A percentile compares a stretch with the other conserved stretches of the same genome.
Conservation (phyloP, 345 rosid species). For the Eucalyptus caleyi region DNA sequence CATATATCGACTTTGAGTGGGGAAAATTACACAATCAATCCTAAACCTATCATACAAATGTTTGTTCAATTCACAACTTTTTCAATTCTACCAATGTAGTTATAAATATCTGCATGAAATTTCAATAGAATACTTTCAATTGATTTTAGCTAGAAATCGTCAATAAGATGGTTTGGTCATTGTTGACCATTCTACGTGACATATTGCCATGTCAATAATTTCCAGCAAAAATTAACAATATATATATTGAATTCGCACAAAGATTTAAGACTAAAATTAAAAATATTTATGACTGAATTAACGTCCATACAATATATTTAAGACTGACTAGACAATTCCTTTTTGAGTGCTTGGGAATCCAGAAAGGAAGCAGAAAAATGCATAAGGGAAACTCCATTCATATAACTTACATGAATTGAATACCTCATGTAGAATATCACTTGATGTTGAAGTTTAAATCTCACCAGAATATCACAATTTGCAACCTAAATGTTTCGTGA, state of each 20-base stretch:
- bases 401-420: background rate
- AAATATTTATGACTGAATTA: background rate
- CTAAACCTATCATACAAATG: background rate
- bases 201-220: background rate
- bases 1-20: background rate
- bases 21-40: background rate
- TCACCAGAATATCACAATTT: background rate
- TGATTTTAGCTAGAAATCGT: background rate
- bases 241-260: background rate
- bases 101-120: background rate
- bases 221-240: accelerated
- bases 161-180: background rate
- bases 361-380: background rate
- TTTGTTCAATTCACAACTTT: background rate
- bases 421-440: background rate
- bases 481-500: background rate
- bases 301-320: background rate
- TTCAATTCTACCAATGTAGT: background rate
- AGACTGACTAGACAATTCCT: background rate
- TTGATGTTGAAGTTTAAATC: background rate
- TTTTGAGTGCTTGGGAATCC: background rate
- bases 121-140: background rate
- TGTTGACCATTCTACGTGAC: background rate
- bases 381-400: background rate
- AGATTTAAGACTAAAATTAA: background rate